Conservation (phyloP, 2,329 filamentous ascomycete genomes). For the Pseudocercospora vitis region DNA sequence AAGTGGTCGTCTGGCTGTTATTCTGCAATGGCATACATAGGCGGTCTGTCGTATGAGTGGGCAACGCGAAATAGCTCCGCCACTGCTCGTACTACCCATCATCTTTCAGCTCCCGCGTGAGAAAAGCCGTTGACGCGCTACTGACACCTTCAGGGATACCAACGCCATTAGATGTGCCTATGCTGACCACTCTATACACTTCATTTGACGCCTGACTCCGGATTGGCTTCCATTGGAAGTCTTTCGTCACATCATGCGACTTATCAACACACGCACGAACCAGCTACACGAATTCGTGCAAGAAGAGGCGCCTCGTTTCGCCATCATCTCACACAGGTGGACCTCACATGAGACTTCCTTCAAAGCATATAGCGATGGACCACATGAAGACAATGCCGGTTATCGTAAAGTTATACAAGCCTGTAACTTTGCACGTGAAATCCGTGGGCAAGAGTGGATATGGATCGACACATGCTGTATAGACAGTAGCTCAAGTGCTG, state of each 20-base stretch:
- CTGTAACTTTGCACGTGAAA: not conserved
- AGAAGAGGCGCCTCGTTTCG: not conserved
- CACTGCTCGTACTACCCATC: no score
- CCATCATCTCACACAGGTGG: slow-evolving; percentile 23
- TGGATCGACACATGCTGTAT: not conserved
- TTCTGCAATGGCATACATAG: no score
- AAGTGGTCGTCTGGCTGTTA: not conserved
- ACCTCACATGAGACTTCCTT: slow-evolving; percentile 11
- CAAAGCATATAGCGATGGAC: slow-evolving; percentile 4
- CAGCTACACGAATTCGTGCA: not conserved
- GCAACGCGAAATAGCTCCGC: no score
- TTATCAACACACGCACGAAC: not conserved
- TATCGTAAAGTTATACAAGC: not conserved
- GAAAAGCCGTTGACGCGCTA: no score
- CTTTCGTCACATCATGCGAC: not conserved
- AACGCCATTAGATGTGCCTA: no score
- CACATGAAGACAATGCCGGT: not conserved
- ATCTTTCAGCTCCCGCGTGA: no score
- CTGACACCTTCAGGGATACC: no score
- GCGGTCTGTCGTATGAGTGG: no score
- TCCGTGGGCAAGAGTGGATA: not conserved
- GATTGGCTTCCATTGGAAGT: no score
- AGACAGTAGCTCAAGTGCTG: not conserved
- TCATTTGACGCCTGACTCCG: not conserved
- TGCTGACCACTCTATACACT: no score